phyloP scores from a whole-genome alignment of 805 yeast genomes.

The Brettanomyces anomalus region DNA sequence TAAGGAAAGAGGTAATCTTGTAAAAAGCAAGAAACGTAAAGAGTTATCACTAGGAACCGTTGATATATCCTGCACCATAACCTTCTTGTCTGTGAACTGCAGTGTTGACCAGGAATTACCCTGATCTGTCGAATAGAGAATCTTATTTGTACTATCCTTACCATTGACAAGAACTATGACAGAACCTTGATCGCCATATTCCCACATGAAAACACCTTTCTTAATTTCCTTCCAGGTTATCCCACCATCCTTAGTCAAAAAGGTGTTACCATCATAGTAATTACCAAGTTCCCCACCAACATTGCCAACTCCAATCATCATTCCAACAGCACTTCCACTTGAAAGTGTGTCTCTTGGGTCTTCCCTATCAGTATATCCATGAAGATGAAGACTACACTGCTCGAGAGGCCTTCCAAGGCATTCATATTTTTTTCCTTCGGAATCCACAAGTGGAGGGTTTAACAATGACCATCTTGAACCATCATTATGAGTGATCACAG shows the following conservation, averaged over 20 bases:
- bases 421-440: constrained; percentile 28
- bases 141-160: constrained; percentile 20
- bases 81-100: constrained; percentile 46
- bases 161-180: constrained; percentile 28
- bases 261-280: constrained; percentile 30
- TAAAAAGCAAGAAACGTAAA: constrained; percentile 62
- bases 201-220: constrained; percentile 42
- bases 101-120: constrained; percentile 56
- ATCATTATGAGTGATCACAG: constrained; percentile 40
- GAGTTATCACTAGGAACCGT: constrained; percentile 86
- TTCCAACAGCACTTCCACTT: constrained; percentile 49
- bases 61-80: constrained; percentile 59
- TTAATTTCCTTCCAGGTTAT: constrained; percentile 51
- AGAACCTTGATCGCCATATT: constrained; percentile 75
- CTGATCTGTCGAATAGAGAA: constrained; percentile 57
- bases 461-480: constrained; percentile 45
- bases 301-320: constrained; percentile 62
- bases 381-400: constrained; percentile 40
- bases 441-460: constrained; percentile 33
- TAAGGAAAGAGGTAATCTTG: constrained; percentile 34
- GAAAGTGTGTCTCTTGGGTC: constrained; percentile 70
- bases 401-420: constrained; percentile 14
- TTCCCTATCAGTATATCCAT: constrained; percentile 25
- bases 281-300: constrained; percentile 53
- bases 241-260: constrained; percentile 70